Evolutionary conservation across 1,284 basidiomycete species (phyloP).

Genomic region (Cryptococcus hybrid): DNA sequence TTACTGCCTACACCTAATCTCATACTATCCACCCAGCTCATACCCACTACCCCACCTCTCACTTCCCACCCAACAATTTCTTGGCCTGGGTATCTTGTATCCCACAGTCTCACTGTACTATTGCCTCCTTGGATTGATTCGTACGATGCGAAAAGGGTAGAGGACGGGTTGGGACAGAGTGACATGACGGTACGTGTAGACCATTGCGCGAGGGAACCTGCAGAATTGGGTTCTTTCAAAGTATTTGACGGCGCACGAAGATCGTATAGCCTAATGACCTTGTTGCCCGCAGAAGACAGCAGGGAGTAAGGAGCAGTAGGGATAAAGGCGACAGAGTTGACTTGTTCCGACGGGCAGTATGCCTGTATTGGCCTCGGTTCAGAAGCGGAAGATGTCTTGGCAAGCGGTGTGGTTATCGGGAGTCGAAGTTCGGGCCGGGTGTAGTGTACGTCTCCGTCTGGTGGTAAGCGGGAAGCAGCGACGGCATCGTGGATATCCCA

Average conservation of each 20-base stretch:
- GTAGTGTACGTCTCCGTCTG: constrained; percentile 17
- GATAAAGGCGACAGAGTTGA: constrained; percentile 39
- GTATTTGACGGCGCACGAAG: constrained; percentile 26
- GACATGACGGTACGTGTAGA: constrained; percentile 37
- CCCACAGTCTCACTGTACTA: constrained; percentile 44
- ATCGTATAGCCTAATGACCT: constrained; percentile 41
- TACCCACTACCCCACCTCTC: constrained; percentile 17
- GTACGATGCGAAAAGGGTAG: constrained; percentile 37
- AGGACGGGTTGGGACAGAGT: constrained; percentile 29
- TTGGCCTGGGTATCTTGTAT: constrained; percentile 30
- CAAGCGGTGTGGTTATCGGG: constrained; percentile 8
- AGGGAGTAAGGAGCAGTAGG: constrained; percentile 23
- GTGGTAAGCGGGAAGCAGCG: constrained; percentile 14
- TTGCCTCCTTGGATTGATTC: constrained; percentile 24
- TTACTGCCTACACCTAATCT: constrained; percentile 41
- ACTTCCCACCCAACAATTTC: constrained; percentile 40
- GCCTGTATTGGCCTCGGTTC: constrained; percentile 44
- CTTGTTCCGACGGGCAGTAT: constrained; percentile 43
- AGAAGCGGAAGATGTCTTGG: constrained; percentile 3
- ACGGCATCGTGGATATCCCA: constrained; percentile 46
- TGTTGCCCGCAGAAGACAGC: constrained; percentile 37
- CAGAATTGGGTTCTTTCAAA: constrained; percentile 3
- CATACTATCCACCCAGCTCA: constrained; percentile 32
- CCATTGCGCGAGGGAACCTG: constrained; percentile 26
- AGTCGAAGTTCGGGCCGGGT: constrained; percentile 7